A percentile compares a stretch with the other conserved stretches of the same genome.
Conservation (phyloP, 345 rosid genomes). For the Rhizophora apiculata region DNA sequence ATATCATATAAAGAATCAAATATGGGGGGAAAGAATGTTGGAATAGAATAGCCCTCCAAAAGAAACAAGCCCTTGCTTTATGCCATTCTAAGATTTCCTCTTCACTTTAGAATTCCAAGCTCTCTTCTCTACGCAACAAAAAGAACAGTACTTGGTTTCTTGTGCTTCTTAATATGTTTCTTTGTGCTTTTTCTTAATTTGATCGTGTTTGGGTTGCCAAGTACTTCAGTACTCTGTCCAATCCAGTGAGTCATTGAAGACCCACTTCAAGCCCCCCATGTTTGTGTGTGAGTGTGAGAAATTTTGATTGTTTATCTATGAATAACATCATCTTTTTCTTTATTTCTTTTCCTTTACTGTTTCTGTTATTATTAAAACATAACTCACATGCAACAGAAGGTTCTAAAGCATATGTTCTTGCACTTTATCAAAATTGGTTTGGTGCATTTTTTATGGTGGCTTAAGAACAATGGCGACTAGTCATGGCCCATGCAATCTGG, state of each 20-base stretch:
- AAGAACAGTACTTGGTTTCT: slow-evolving; percentile 44
- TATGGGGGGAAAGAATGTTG: background rate
- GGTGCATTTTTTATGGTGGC: slow-evolving; percentile 21
- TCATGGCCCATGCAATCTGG: slow-evolving; percentile 24
- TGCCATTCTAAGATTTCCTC: slow-evolving; percentile 23
- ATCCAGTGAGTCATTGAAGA: slow-evolving; percentile 37
- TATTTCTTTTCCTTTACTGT: slow-evolving; percentile 21
- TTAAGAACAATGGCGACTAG: slow-evolving; percentile 22
- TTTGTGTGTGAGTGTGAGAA: background rate
- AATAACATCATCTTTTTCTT: slow-evolving; percentile 34
- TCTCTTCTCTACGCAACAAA: slow-evolving; percentile 44
- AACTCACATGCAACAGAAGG: slow-evolving; percentile 49
- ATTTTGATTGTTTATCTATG: slow-evolving; percentile 23
- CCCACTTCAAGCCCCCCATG: slow-evolving; percentile 22
- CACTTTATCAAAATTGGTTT: slow-evolving; percentile 29
- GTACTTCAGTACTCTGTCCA: slow-evolving; percentile 31
- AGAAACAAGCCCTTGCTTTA: slow-evolving; percentile 29
- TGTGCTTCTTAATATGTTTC: slow-evolving; percentile 47
- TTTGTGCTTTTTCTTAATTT: slow-evolving; percentile 38
- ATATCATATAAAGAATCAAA: slow-evolving; percentile 21
- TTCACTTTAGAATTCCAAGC: slow-evolving; percentile 46
- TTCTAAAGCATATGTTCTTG: slow-evolving; percentile 47
- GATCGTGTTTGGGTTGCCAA: slow-evolving; percentile 29
- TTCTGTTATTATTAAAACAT: slow-evolving; percentile 17
- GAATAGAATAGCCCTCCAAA: slow-evolving; percentile 23